Evolutionary conservation across 2,329 filamentous ascomycete genomes (phyloP).

Genomic region (Fulvia fulva): DNA sequence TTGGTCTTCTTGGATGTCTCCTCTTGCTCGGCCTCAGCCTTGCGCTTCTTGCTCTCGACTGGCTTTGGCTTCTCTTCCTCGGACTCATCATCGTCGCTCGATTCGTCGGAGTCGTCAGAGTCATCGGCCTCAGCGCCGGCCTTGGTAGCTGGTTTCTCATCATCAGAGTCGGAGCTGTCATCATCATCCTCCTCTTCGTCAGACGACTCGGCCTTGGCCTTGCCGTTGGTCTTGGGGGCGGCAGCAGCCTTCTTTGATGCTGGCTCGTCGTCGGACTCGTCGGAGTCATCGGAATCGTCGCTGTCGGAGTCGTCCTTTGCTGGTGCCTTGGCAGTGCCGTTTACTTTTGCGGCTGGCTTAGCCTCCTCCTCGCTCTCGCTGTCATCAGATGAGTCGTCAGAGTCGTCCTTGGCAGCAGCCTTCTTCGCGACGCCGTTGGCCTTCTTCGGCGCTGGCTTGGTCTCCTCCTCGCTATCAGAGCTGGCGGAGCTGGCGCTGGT

Average conservation of each 20-base stretch:
- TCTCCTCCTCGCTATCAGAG: conserved; percentile 36
- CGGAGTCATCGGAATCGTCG: conserved; percentile 17
- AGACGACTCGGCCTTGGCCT: conserved; percentile 23
- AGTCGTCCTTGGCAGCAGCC: conserved; percentile 23
- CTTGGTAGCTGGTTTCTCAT: conserved; percentile 28
- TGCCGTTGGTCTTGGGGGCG: conserved; percentile 30
- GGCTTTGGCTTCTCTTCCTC: conserved; percentile 22
- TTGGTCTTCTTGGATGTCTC: conserved; percentile 65
- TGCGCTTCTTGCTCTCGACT: conserved; percentile 61
- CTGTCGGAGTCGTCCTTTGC: conserved; percentile 22
- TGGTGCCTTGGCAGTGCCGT: conserved; percentile 26
- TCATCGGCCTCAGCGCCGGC: conserved; percentile 20
- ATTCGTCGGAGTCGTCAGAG: conserved; percentile 22
- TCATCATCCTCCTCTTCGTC: conserved; percentile 15
- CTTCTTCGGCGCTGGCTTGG: conserved; percentile 23
- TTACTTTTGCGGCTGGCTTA: conserved; percentile 23
- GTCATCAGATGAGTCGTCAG: conserved; percentile 17
- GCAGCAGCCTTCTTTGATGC: conserved; percentile 10
- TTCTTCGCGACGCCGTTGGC: conserved; percentile 24
- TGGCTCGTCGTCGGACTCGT: conserved; percentile 25
- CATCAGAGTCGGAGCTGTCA: conserved; percentile 23
- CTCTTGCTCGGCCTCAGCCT: conserved; percentile 54
- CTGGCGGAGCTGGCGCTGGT: conserved; percentile 29
- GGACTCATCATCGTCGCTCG: conserved; percentile 29
- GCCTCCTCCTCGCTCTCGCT: conserved; percentile 29